A percentile compares a stretch with the other conserved stretches of the same genome.
These are phyloP conservation scores for Amanita polypyramis DNA, from an alignment of 768 basidiomycete species.

Conservation along the genomic window DNA sequence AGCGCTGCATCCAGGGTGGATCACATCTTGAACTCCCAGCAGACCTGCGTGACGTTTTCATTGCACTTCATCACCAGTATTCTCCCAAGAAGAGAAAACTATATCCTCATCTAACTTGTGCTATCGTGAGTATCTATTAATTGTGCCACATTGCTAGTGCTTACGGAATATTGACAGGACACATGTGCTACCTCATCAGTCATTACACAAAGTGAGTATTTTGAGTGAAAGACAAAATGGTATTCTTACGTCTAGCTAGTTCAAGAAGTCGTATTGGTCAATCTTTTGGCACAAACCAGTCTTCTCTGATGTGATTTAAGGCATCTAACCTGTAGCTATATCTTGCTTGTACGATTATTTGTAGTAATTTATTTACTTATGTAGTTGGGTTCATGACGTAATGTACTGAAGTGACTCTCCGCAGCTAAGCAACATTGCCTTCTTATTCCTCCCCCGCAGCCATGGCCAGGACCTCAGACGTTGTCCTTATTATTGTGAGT, in stretches of 20 bases:
- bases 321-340: background rate
- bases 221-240: background rate
- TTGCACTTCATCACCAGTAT: slow-evolving; percentile 36
- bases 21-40: background rate
- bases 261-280: slow-evolving; percentile 25
- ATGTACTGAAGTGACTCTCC: background rate
- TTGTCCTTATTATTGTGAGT: slow-evolving; percentile 69
- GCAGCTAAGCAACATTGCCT: background rate
- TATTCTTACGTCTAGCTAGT: slow-evolving; percentile 15
- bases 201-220: slow-evolving; percentile 34
- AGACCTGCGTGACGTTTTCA: slow-evolving; percentile 46
- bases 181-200: slow-evolving; percentile 35
- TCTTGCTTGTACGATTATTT: background rate
- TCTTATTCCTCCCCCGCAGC: slow-evolving; percentile 11
- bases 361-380: background rate
- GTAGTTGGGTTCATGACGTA: slow-evolving; percentile 1
- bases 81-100: slow-evolving; percentile 37
- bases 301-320: slow-evolving; percentile 18
- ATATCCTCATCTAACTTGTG: slow-evolving; percentile 47
- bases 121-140: slow-evolving; percentile 32
- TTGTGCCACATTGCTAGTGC: slow-evolving; percentile 10
- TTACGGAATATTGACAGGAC: slow-evolving; percentile 23
- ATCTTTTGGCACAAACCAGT: slow-evolving; percentile 21
- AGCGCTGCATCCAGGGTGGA: background rate
- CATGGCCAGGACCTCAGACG: slow-evolving; percentile 59